phyloP scores from a whole-genome alignment of 768 basidiomycete genomes.

The Suillus luteus region DNA sequence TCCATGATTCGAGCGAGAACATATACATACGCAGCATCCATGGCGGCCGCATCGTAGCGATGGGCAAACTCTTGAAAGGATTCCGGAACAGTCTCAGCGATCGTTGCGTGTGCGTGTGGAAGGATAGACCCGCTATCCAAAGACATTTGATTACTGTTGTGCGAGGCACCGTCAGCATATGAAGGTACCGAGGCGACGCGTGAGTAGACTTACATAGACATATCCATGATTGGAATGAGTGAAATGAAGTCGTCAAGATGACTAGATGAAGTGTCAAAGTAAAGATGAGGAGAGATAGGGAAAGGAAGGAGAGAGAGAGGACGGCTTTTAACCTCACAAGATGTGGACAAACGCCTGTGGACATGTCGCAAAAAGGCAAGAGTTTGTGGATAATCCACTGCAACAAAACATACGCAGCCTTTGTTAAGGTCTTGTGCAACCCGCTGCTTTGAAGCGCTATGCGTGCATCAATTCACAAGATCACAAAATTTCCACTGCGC shows the following conservation, averaged over 20 bases:
- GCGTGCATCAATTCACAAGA: neutral
- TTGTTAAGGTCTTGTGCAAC: neutral
- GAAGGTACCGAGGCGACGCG: no score
- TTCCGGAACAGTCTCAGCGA: neutral
- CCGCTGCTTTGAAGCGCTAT: neutral
- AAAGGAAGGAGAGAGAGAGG: no score
- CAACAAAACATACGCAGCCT: neutral
- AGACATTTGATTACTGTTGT: no score
- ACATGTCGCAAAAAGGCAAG: neutral
- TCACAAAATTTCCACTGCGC: neutral
- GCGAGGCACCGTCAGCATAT: no score
- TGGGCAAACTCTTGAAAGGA: neutral
- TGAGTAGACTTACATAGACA: no score
- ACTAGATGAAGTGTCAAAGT: no score
- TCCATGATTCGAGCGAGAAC: neutral
- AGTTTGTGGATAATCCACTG: neutral
- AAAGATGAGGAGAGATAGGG: no score
- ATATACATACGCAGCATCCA: neutral
- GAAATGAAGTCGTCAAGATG: no score
- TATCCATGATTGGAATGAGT: no score
- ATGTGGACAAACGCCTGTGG: neutral
- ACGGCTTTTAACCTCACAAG: no score
- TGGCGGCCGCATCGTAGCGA: neutral
- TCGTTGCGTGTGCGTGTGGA: neutral
- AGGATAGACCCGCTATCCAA: no score